Conservation (phyloP, 176 grass and related monocot species). For the Chrysopogon serrulatus region DNA sequence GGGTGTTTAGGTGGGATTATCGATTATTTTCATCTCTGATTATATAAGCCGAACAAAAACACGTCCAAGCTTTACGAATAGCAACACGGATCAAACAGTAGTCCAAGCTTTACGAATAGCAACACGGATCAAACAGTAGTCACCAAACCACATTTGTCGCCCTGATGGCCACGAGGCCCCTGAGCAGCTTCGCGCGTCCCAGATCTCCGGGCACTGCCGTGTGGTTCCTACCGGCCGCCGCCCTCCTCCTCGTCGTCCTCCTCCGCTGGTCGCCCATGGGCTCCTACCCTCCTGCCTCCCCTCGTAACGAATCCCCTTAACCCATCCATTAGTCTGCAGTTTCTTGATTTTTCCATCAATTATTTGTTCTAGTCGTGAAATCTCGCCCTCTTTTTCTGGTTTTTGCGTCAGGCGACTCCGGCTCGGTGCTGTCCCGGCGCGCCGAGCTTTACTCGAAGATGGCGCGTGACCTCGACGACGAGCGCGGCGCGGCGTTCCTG, state of each 20-base stretch:
- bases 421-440: conserved; percentile 47
- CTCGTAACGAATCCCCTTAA: not conserved
- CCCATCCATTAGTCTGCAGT: not conserved
- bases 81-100: not conserved
- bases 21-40: no score
- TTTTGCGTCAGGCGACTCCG: conserved; percentile 17
- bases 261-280: conserved; percentile 40
- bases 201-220: conserved; percentile 49
- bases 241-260: conserved; percentile 49
- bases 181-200: conserved; percentile 1
- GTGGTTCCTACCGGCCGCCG: conserved; percentile 50
- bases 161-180: conserved; percentile 38
- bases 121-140: not conserved
- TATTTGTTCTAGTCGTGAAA: not conserved
- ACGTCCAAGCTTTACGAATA: no score
- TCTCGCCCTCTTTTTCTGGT: not conserved
- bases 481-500: conserved; percentile 70
- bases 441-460: conserved; percentile 71
- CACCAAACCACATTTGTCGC: not conserved
- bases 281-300: conserved; percentile 11
- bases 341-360: not conserved
- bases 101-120: no score
- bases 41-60: no score
- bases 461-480: conserved; percentile 69
- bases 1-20: no score